Evolutionary conservation across 306 rosid genomes (phyloP).

Genomic region (Cucurbita pepo): DNA sequence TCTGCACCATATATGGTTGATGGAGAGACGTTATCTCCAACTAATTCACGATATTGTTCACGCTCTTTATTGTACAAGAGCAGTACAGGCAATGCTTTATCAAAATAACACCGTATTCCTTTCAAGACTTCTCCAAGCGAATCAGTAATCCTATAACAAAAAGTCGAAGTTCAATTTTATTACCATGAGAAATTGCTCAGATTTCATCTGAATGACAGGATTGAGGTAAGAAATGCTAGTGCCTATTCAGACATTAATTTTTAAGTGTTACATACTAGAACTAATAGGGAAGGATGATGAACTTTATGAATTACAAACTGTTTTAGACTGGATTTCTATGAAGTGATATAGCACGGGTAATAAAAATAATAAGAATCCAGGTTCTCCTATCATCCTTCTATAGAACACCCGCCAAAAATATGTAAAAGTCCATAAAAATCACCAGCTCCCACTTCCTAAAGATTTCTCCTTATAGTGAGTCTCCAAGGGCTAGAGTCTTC

Average conservation of each 20-base stretch:
- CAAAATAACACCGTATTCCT: conserved; percentile 89
- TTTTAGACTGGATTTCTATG: background rate
- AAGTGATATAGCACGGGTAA: background rate
- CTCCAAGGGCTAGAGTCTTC: background rate
- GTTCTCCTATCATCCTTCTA: background rate
- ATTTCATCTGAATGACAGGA: background rate
- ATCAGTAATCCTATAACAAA: conserved; percentile 45
- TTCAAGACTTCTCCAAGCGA: conserved; percentile 63
- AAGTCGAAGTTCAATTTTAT: conserved; percentile 5
- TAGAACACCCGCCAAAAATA: background rate
- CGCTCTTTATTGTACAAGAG: conserved; percentile 87
- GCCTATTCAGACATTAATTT: background rate
- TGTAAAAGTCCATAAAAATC: background rate
- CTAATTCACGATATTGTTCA: conserved; percentile 52
- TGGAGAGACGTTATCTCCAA: conserved; percentile 52
- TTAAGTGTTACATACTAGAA: background rate
- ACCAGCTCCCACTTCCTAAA: background rate
- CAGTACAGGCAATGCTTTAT: conserved; percentile 77
- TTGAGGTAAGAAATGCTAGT: background rate
- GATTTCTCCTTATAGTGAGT: background rate
- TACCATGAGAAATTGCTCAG: conserved; percentile 8
- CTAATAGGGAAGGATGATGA: background rate
- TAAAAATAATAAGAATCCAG: background rate
- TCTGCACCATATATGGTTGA: conserved; percentile 87
- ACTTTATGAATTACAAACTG: background rate